Percentiles rank a stretch among this genome's conserved stretches.
Evolutionary conservation across 2,329 filamentous ascomycete genomes (phyloP).

Genomic region (Scytalidium sp.): DNA sequence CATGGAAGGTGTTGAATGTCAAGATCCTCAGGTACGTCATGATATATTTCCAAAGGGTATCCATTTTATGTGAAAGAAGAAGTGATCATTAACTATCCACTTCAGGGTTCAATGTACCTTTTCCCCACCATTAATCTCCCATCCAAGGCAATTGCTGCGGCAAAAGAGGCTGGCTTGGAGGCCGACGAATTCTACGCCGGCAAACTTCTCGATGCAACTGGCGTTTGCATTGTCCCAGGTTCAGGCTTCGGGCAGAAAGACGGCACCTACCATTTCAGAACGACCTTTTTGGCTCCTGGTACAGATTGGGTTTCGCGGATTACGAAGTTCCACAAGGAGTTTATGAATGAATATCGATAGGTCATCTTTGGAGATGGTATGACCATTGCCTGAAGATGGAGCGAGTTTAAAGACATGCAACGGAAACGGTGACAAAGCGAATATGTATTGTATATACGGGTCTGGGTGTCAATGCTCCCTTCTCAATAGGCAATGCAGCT

Average conservation of each 20-base stretch:
- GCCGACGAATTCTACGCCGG: slow-evolving; percentile 95
- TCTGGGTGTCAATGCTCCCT: not conserved
- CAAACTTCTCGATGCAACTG: slow-evolving; percentile 85
- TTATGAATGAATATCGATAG: slow-evolving; percentile 74
- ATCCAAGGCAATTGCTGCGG: slow-evolving; percentile 71
- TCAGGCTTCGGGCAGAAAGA: slow-evolving; percentile 93
- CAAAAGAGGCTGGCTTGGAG: slow-evolving; percentile 66
- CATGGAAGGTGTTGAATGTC: slow-evolving; percentile 96
- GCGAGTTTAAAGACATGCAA: too few relatives aligned
- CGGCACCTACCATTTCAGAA: slow-evolving; percentile 88
- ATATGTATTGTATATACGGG: not conserved
- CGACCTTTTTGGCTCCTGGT: slow-evolving; percentile 93
- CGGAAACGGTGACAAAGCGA: too few relatives aligned
- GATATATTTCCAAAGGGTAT: not conserved
- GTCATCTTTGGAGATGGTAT: not conserved
- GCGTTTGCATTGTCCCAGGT: slow-evolving; percentile 90
- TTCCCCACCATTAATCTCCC: slow-evolving; percentile 91
- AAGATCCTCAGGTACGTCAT: slow-evolving; percentile 68
- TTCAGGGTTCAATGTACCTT: slow-evolving; percentile 94
- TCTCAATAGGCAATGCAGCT: not conserved
- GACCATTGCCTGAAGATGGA: not conserved
- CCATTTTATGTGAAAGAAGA: too few relatives aligned
- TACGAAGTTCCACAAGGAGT: slow-evolving; percentile 85
- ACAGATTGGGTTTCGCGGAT: slow-evolving; percentile 92
- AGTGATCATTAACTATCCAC: not conserved